Evolutionary conservation across 179 eudicot species (phyloP).

Genomic region (Dionaea muscipula): DNA sequence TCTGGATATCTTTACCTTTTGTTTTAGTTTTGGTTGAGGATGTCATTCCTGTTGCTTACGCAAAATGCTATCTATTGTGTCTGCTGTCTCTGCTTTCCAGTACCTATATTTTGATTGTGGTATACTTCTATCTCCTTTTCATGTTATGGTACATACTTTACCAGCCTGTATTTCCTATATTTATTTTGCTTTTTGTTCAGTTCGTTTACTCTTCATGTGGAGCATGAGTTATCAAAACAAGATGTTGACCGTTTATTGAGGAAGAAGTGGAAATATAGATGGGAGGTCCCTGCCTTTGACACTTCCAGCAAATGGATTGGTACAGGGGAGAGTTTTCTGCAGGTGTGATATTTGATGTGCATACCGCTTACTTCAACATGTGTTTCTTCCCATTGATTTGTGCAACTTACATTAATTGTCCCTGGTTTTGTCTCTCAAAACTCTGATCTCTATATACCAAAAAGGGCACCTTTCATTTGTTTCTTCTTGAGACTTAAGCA

Average conservation of each 20-base stretch:
- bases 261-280: conserved; percentile 57
- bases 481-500: not conserved
- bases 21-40: too few species aligned
- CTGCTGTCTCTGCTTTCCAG: not conserved
- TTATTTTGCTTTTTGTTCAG: conserved; percentile 33
- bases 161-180: not conserved
- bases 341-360: conserved; percentile 32
- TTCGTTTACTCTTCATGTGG: conserved; percentile 51
- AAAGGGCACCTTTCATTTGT: too few species aligned
- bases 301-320: conserved; percentile 62
- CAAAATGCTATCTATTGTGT: too few species aligned
- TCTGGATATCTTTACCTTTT: too few species aligned
- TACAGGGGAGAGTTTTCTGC: conserved; percentile 40
- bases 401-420: too few species aligned
- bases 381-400: conserved; percentile 1
- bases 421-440: too few species aligned
- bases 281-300: conserved; percentile 59
- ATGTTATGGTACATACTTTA: not conserved
- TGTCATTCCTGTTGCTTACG: too few species aligned
- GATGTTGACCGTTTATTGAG: conserved; percentile 42
- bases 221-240: conserved; percentile 33
- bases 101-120: not conserved
- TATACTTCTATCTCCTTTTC: not conserved
- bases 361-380: not conserved
- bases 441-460: too few species aligned